Conservation (phyloP, 2,329 filamentous ascomycete genomes). For the Clonostachys sp. region DNA sequence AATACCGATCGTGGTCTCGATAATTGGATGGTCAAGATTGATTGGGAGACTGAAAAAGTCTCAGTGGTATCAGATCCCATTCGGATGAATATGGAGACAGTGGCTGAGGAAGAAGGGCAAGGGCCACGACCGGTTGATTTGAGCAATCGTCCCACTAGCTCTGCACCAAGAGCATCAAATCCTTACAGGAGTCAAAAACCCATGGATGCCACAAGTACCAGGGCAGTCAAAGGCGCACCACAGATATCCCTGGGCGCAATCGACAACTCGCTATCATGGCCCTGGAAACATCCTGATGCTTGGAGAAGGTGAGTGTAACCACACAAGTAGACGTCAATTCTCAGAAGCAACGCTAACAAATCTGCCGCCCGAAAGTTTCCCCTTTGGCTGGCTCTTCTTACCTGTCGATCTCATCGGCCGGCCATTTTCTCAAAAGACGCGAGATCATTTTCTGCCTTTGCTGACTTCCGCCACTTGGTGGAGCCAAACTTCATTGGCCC, state of each 20-base stretch:
- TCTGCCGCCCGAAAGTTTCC: constrained; percentile 58
- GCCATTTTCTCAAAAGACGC: constrained; percentile 89
- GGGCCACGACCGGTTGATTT: background rate
- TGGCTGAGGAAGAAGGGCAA: constrained; percentile 23
- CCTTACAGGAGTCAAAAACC: constrained; percentile 77
- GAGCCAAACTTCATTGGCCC: constrained; percentile 84
- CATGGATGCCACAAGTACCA: constrained; percentile 69
- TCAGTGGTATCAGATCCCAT: constrained; percentile 81
- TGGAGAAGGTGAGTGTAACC: constrained; percentile 48
- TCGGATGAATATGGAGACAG: constrained; percentile 56
- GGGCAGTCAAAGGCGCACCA: constrained; percentile 40
- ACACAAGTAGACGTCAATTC: background rate
- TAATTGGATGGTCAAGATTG: constrained; percentile 99
- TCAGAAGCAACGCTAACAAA: background rate
- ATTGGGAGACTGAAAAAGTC: constrained; percentile 77
- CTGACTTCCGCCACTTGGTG: constrained; percentile 96
- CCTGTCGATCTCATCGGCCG: constrained; percentile 94
- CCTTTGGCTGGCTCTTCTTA: constrained; percentile 97
- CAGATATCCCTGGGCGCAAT: constrained; percentile 84
- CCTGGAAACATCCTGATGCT: constrained; percentile 97
- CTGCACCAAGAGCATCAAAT: constrained; percentile 41
- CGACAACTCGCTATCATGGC: constrained; percentile 97
- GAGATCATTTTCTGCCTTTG: constrained; percentile 92
- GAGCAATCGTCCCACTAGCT: background rate
- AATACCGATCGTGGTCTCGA: constrained; percentile 96